Conservation (phyloP, 169 alveolate genomes). For the Plasmodium berghei region DNA sequence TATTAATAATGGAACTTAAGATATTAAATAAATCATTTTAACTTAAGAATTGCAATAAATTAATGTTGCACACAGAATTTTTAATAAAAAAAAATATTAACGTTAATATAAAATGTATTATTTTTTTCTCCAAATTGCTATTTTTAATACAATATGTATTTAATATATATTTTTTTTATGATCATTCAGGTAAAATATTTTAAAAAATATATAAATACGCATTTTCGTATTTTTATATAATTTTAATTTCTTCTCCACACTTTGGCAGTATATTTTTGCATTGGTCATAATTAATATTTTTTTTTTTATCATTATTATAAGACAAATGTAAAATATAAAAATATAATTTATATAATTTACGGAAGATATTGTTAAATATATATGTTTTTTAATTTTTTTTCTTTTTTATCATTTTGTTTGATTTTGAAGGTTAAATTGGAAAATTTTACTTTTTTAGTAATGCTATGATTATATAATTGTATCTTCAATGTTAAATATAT, state of each 20-base stretch:
- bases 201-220: too few relatives aligned
- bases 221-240: too few relatives aligned
- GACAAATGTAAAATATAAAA: constrained; percentile 37
- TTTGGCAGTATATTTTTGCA: too few relatives aligned
- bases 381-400: neutral
- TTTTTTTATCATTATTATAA: constrained; percentile 10
- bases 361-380: constrained; percentile 20
- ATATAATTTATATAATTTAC: neutral
- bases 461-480: constrained; percentile 8
- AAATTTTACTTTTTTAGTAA: constrained; percentile 1
- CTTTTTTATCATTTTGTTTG: constrained; percentile 18
- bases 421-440: neutral
- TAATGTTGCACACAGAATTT: constrained; percentile 1
- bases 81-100: neutral
- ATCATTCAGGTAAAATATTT: too few relatives aligned
- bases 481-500: neutral
- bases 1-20: neutral
- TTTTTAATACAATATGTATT: neutral
- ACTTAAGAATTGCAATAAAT: neutral
- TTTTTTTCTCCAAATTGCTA: neutral
- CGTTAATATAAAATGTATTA: constrained; percentile 3
- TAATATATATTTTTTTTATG: too few relatives aligned
- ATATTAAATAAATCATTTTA: neutral
- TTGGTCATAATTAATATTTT: neutral
- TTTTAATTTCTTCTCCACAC: too few relatives aligned